Evolutionary conservation across 768 basidiomycete genomes (phyloP).

Genomic region (Phlebiopsis gigantea): DNA sequence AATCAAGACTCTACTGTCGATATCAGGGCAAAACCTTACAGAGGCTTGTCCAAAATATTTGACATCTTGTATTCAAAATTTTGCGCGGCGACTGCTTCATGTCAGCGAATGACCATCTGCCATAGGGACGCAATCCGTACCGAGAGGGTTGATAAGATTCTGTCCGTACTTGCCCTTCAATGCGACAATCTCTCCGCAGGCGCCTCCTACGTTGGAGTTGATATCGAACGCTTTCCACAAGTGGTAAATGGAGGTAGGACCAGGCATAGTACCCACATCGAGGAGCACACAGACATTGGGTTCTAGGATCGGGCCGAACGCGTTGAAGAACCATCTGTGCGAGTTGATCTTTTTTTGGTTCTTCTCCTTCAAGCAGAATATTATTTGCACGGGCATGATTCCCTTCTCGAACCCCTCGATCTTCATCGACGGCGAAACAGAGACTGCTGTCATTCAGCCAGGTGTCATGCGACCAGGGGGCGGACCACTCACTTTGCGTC

Average conservation of each 20-base stretch:
- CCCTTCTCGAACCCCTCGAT: slow-evolving; percentile 77
- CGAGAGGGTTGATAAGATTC: slow-evolving; percentile 76
- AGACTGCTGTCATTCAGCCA: slow-evolving; percentile 43
- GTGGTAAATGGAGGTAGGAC: slow-evolving; percentile 85
- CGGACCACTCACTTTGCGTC: slow-evolving; percentile 63
- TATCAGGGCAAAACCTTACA: slow-evolving; percentile 31
- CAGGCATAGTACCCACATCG: slow-evolving; percentile 84
- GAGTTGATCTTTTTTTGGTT: slow-evolving; percentile 97
- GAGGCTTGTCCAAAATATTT: slow-evolving; percentile 88
- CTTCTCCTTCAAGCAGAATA: slow-evolving; percentile 89
- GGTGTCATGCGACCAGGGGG: neutral
- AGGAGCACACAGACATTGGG: slow-evolving; percentile 91
- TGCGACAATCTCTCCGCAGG: slow-evolving; percentile 94
- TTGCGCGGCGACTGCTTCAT: slow-evolving; percentile 68
- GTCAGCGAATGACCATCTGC: neutral
- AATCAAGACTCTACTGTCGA: neutral
- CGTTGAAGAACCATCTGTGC: slow-evolving; percentile 94
- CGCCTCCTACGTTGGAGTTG: slow-evolving; percentile 86
- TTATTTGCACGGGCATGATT: slow-evolving; percentile 83
- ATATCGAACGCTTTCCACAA: slow-evolving; percentile 94
- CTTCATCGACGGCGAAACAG: slow-evolving; percentile 75
- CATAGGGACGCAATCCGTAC: slow-evolving; percentile 13
- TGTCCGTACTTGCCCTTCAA: slow-evolving; percentile 80
- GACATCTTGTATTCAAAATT: slow-evolving; percentile 95
- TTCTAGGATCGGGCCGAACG: slow-evolving; percentile 74